A percentile compares a stretch with the other conserved stretches of the same genome.
Conservation (phyloP, 352 stramenopile species). For the Pythium volutum region DNA sequence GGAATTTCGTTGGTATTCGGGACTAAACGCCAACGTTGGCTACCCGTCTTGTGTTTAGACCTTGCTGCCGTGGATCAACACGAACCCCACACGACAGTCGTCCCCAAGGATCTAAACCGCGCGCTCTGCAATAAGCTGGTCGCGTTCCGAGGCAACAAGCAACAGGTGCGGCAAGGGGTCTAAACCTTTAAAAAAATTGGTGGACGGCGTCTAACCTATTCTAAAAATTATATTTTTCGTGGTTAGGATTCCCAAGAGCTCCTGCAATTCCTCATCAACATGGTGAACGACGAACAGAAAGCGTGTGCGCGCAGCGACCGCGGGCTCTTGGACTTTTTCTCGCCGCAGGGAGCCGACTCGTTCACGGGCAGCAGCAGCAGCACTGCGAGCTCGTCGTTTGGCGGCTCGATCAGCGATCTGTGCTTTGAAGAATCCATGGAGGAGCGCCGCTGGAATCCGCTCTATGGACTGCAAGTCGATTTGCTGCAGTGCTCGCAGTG, state of each 20-base stretch:
- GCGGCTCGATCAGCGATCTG: constrained; percentile 66
- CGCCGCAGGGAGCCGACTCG: neutral
- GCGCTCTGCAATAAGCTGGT: constrained; percentile 56
- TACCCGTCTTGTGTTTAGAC: constrained; percentile 9
- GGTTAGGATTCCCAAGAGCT: constrained; percentile 79
- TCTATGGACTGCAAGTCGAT: constrained; percentile 79
- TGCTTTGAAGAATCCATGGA: constrained; percentile 62
- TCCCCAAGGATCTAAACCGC: constrained; percentile 50
- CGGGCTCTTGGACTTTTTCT: constrained; percentile 48
- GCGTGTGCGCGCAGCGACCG: constrained; percentile 45
- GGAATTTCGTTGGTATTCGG: neutral
- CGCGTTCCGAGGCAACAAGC: constrained; percentile 71
- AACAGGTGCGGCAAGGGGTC: constrained; percentile 49
- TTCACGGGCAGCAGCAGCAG: constrained; percentile 13
- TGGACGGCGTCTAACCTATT: neutral
- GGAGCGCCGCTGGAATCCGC: constrained; percentile 65
- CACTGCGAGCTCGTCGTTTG: constrained; percentile 13
- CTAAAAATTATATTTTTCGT: neutral
- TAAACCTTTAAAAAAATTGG: neutral
- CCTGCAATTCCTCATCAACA: constrained; percentile 82
- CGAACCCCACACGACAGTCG: constrained; percentile 30
- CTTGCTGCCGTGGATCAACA: constrained; percentile 19
- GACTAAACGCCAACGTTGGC: neutral
- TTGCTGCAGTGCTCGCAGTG: constrained; percentile 74
- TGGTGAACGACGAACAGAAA: constrained; percentile 68